Conservation (phyloP, 805 yeast genomes). For the Ogataea chonburiensis region DNA sequence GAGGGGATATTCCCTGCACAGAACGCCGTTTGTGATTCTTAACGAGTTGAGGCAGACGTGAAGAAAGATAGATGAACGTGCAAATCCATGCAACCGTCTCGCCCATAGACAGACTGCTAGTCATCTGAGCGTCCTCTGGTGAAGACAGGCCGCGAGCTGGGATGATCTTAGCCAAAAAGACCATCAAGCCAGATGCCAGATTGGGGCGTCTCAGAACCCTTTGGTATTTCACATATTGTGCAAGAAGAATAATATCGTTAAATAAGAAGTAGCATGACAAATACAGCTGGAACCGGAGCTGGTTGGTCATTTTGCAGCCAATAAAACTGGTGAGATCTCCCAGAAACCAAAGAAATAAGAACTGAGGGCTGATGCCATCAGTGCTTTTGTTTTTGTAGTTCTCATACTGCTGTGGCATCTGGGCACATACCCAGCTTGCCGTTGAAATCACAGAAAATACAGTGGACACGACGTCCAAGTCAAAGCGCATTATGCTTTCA, state of each 20-base stretch:
- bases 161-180: conserved; percentile 33
- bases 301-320: conserved; percentile 77
- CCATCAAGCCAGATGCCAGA: conserved; percentile 6
- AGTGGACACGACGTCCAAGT: conserved; percentile 18
- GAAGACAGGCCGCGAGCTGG: conserved; percentile 13
- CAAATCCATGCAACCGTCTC: conserved; percentile 71
- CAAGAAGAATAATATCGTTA: conserved; percentile 65
- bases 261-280: conserved; percentile 71
- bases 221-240: conserved; percentile 75
- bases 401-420: conserved; percentile 36
- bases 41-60: conserved; percentile 80
- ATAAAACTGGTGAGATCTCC: conserved; percentile 39
- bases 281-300: conserved; percentile 75
- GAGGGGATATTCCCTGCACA: conserved; percentile 81
- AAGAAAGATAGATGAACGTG: conserved; percentile 67
- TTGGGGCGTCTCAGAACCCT: conserved; percentile 7
- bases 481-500: not conserved
- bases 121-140: too few relatives aligned
- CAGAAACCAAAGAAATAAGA: conserved; percentile 33
- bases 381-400: conserved; percentile 33
- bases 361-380: conserved; percentile 32
- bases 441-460: conserved; percentile 31
- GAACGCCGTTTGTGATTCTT: conserved; percentile 78
- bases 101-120: too few relatives aligned
- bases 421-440: conserved; percentile 37